Evolutionary conservation across 2,329 filamentous ascomycete species (phyloP).

Genomic region (Aspergillus fijiensis): DNA sequence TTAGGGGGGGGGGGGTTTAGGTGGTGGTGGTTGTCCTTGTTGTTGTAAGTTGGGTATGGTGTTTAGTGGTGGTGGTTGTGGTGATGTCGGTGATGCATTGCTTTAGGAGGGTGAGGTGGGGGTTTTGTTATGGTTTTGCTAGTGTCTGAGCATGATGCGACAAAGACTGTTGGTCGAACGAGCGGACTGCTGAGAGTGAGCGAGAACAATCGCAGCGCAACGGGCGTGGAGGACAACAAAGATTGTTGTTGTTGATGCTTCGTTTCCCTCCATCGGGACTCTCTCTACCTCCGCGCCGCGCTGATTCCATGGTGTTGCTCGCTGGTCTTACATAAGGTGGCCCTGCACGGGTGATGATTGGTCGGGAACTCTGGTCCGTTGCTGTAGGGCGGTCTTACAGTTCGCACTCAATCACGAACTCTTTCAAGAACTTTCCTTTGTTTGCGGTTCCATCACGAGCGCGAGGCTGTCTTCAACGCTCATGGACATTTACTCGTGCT

Average conservation of each 20-base stretch:
- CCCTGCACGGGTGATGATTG: neutral
- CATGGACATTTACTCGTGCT: too few species aligned
- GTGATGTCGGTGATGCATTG: neutral
- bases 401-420: neutral
- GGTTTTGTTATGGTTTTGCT: neutral
- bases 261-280: neutral
- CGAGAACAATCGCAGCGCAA: constrained; percentile 15
- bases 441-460: neutral
- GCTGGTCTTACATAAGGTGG: neutral
- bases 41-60: constrained; percentile 10
- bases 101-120: neutral
- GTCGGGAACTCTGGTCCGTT: neutral
- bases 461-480: too few species aligned
- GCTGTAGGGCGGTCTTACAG: neutral
- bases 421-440: neutral
- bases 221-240: constrained; percentile 16
- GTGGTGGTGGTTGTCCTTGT: constrained; percentile 7
- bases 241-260: constrained; percentile 8
- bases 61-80: constrained; percentile 11
- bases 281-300: neutral
- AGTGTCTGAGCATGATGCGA: neutral
- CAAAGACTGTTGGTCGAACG: neutral
- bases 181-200: neutral
- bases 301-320: neutral
- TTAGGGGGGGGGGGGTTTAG: neutral